Conservation (phyloP, 495 filamentous ascomycete genomes). For the Tuber aestivum region DNA sequence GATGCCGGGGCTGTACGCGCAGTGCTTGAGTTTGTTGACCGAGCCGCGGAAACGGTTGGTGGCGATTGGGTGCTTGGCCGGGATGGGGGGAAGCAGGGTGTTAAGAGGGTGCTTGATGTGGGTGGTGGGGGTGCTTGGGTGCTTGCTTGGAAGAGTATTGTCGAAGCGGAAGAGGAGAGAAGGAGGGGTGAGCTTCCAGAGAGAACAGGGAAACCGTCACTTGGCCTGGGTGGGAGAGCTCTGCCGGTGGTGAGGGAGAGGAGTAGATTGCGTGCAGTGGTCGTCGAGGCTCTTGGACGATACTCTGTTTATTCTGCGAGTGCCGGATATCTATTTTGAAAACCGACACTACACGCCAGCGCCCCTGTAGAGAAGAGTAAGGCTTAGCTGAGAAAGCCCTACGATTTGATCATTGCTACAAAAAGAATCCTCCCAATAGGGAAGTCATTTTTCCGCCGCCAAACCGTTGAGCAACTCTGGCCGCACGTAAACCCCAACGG, state of each 20-base stretch:
- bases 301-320: background rate
- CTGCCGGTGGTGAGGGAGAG: no score
- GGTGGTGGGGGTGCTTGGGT: conserved; percentile 75
- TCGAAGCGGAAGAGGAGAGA: conserved; percentile 69
- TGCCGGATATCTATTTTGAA: background rate
- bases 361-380: conserved; percentile 38
- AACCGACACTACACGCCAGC: background rate
- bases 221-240: background rate
- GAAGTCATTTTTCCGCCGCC: conserved; percentile 67
- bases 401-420: conserved; percentile 80
- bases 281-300: background rate
- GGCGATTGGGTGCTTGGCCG: conserved; percentile 65
- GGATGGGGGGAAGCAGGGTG: conserved; percentile 47
- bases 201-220: background rate
- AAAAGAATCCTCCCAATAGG: conserved; percentile 66
- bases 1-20: conserved; percentile 74
- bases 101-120: conserved; percentile 70
- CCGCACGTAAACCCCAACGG: conserved; percentile 71
- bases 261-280: no score
- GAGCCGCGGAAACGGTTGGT: conserved; percentile 77
- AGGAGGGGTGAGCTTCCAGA: conserved; percentile 46
- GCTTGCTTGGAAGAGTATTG: conserved; percentile 74
- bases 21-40: conserved; percentile 62
- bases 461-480: conserved; percentile 79
- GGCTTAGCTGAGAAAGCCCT: conserved; percentile 60